phyloP scores from a whole-genome alignment of 1,284 basidiomycete genomes.

The Rhodotorula sp. region DNA sequence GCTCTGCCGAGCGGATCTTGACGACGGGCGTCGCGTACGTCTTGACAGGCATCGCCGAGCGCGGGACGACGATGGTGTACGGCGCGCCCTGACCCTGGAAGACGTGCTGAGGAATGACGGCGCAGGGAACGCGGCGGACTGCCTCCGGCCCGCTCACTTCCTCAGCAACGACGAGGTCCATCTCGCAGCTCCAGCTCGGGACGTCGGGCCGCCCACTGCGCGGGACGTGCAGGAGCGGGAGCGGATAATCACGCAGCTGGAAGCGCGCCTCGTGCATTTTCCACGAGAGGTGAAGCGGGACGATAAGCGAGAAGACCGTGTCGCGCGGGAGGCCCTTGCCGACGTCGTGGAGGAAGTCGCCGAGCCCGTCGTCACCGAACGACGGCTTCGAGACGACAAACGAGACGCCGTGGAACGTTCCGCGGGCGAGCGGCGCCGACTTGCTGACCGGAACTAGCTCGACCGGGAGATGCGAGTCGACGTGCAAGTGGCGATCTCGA shows the following conservation, averaged over 20 bases:
- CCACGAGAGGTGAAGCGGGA: conserved; percentile 80
- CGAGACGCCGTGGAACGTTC: conserved; percentile 63
- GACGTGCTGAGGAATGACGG: conserved; percentile 62
- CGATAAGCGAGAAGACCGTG: conserved; percentile 73
- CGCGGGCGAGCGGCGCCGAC: conserved; percentile 75
- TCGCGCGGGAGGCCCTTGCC: conserved; percentile 71
- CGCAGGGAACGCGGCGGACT: conserved; percentile 70
- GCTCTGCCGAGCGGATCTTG: conserved; percentile 64
- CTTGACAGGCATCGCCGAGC: conserved; percentile 94
- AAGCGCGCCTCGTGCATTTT: conserved; percentile 65
- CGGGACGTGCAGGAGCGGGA: conserved; percentile 58
- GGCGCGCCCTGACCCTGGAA: conserved; percentile 60
- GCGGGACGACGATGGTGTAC: conserved; percentile 62
- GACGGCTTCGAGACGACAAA: conserved; percentile 66
- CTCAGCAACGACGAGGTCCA: conserved; percentile 84
- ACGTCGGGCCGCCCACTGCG: conserved; percentile 41
- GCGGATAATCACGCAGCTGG: conserved; percentile 71
- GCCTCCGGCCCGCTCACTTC: conserved; percentile 75
- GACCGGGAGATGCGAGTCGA: conserved; percentile 54
- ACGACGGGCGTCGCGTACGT: conserved; percentile 80
- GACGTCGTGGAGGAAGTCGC: conserved; percentile 70
- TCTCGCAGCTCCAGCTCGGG: conserved; percentile 64
- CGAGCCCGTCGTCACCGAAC: conserved; percentile 61
- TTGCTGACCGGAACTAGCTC: conserved; percentile 54
- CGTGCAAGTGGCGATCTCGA: conserved; percentile 7